Base-by-base conservation (phyloP, 805 yeast genomes). In the Candida ascalaphidarum region DNA sequence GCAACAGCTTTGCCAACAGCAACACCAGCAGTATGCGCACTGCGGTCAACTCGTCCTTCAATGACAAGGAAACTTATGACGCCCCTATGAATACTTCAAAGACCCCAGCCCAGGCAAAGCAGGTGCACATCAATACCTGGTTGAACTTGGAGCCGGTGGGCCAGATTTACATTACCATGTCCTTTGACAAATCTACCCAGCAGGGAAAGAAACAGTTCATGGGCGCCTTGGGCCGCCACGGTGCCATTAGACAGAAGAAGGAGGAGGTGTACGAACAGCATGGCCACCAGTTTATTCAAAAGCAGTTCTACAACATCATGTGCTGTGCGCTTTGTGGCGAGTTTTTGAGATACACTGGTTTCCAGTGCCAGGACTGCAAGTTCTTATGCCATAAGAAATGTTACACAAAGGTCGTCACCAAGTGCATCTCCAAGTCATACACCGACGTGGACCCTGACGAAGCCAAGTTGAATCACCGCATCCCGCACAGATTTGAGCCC, bases 261-360 rank as follows among this genome's bases (percentile, higher is more conserved):
- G 84, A 78, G 46, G 94, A 83, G 41, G 84, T 92, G 2, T 83
- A 77, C 50, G 96, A 89, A 55, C 92, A 85, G 44, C 94, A 85
- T 50, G 99, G 99, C 11, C 99, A 92, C 59, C 94, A 85, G 55
- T 92, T 92, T 58, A 94, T 84, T 23, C 95, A 84, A 52, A 89
- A 84, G 44, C 95, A 86, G 50, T 86, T 88, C 50, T 92, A 92
- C 67, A 84, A 83, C 43, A 84, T 92, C 48, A 89, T 92, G 96
- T 75, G 92, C 41, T 92, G 99, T 63, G 96, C 97, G 1, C 73
- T 88, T 36, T 92, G 99, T 68, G 95, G 95, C 4, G 97, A 92
- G 36, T 92, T 92, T 50, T 64, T 92, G 40, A 75, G 94, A 39
- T 80, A 88, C 40, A 71, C 81, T n/a, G 92, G 92, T 6, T 81